Evolutionary conservation across 768 basidiomycete genomes (phyloP), one percentile per base, ranked within the genome.

Genomic region (Suillus spraguei): DNA sequence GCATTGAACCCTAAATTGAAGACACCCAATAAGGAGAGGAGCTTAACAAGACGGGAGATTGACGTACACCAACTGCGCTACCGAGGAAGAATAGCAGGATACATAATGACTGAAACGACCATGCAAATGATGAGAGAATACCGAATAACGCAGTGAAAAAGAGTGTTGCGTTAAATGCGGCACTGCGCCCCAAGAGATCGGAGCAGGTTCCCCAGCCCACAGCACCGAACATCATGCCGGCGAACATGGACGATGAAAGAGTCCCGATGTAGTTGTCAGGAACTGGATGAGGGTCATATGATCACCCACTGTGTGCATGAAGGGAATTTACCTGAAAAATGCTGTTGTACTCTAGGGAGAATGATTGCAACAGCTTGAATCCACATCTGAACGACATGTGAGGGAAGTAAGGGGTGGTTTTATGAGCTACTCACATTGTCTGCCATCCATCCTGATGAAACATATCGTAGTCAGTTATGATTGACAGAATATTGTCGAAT

Each of bases 141-240:
- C 96, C 97, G 70, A 99, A 99, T 1, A 97, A 47, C 22, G 95
- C 82, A 0, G 97, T 96, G 71, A 99, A 87, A 74, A 92, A 90
- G 2, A 99, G 84, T 0, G 97, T 99, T 2, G 88, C 85, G 66
- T 98, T 97, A 80, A 99, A 99, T 0, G 96, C 95, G 3, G 90
- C 79, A 61, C 87, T 91, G 44, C 97, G 88, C 3, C 97, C 97
- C 71, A 93, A 79, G 6, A 97, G 77, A 75, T 99, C 97, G 11
- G 95, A 96, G 66, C 92, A 95, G 28, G 92, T 89, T 62, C 96
- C 96, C 95, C 96, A 95, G 5, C 90, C 92, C 10, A 95, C 77
- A 1, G 93, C 91, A 2, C 96, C 94, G 59, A 97, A 72, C 95
- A 98, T 97, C 97, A 99, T 99, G n/a, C 97, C 94, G 13, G 84